Base-by-base conservation (phyloP, 352 stramenopile species). In the Globisporangium carolinianum region DNA sequence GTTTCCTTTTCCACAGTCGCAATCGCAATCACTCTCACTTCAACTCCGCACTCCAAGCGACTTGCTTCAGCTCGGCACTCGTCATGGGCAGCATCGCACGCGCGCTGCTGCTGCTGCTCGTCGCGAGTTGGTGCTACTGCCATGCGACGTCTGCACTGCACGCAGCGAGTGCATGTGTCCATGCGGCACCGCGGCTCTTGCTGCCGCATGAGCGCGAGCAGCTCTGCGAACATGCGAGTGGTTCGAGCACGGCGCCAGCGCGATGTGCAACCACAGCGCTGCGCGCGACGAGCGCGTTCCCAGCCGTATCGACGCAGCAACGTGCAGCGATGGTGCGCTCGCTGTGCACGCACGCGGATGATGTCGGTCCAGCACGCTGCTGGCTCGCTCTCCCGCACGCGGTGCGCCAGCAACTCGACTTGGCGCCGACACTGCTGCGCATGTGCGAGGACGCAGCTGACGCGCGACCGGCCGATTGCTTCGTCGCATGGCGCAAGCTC, bases 391-490 rank as follows among this genome's bases (percentile, higher is more conserved):
- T 79, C 38, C 58, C 72, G 6, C 46, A 51, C 0, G 59, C 69
- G 59, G 35, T 72, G 41, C 62, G 59, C 6, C 59, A 67, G 8
- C 72, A 76, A n/a, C 51, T 53, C 50, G 48, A 58, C 12, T 45
- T 56, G 60, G 45, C 62, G 17, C 62, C 61, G 12, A 56, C 60
- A 46, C 49, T 78, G 10, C 51, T 83, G 3, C 18, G 50, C 12
- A 53, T 80, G 32, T 88, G 78, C 39, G 62, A 66, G 10, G 49
- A 63, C 0, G 72, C 76, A n/a, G 57, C 56, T 5, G 65, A 72
- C 36, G 47, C 67, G 9, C 43, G 15, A 6, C 62, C 72, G 8
- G 72, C 71, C 5, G 57, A 70, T 14, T 88, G 73, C 45, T 68
- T 76, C 8, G 24, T 69, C 2, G 42, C 65, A 14, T 82, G 71